Evolutionary conservation across 2,329 filamentous ascomycete species (phyloP), one percentile per base, ranked within the genome.

Genomic region (Diplodia scrobiculata): DNA sequence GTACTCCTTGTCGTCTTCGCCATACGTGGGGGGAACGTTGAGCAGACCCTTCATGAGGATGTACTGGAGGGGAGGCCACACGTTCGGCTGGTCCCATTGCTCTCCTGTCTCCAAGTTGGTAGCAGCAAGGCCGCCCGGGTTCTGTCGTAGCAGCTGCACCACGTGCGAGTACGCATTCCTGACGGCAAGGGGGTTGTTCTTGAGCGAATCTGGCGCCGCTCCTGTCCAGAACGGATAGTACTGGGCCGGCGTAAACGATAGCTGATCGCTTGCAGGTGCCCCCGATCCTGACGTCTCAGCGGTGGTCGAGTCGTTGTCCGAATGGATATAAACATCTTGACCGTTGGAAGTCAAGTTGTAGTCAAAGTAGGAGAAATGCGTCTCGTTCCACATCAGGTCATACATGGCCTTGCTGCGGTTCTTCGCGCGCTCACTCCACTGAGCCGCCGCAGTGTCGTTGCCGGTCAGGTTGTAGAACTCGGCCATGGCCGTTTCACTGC

Each of bases 191-290:
- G 87, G 84, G 73, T 89, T 86, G 68, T 84, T 78, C 72, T 83
- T 85, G 69, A 90, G 79, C 67, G 81, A 76, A 0, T 74, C 71
- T 0, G 86, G 86, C 0, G 87, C 87, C 1, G 87, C 86, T 21
- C 87, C 87, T 1, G 85, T 84, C 87, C 87, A 90, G 80, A 89
- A 89, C 1, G 88, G 88, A 73, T 87, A 89, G 74, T 87, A 85
- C 73, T 89, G 87, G 0, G 83, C 83, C 9, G 84, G 75, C 67
- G 84, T 77, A 72, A 89, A 88, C 67, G 84, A 72, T 25, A 88
- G 78, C 72, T 89, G 85, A 47, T 84, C 74, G 48, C 83, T 86
- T 0, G 79, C 71, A 3, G 86, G 86, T 0, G 85, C 84, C 11
- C 75, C 77, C 1, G 75, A 71, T 5, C 70, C 76, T 21, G 73